Percentiles rank a stretch among this genome's conserved stretches.
phyloP scores from a whole-genome alignment of 2,329 filamentous ascomycete genomes.

The Lachnellula arida region DNA sequence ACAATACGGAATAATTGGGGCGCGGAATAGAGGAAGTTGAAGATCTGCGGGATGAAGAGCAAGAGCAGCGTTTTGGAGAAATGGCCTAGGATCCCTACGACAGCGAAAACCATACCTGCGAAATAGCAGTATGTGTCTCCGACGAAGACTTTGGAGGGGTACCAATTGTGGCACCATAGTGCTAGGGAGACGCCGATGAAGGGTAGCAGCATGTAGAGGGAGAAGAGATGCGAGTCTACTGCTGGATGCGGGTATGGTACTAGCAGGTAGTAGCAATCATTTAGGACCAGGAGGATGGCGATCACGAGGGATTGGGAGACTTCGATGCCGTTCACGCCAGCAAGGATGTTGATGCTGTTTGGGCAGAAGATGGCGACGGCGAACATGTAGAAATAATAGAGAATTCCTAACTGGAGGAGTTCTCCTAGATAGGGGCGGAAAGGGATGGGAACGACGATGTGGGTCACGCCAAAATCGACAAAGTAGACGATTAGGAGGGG shows the following conservation, averaged over 20 bases:
- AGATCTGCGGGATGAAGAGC: constrained; percentile 86
- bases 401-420: constrained; percentile 72
- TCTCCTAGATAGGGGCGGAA: constrained; percentile 76
- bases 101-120: constrained; percentile 97
- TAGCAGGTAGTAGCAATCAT: constrained; percentile 83
- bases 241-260: constrained; percentile 85
- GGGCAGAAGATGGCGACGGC: constrained; percentile 95
- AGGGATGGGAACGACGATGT: constrained; percentile 84
- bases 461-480: constrained; percentile 96
- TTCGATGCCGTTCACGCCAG: constrained; percentile 97
- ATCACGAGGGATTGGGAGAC: constrained; percentile 92
- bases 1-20: constrained; percentile 89
- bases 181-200: constrained; percentile 91
- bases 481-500: constrained; percentile 96
- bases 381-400: constrained; percentile 98
- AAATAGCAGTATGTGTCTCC: constrained; percentile 99
- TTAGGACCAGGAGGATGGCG: constrained; percentile 74
- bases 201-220: constrained; percentile 86
- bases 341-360: constrained; percentile 99
- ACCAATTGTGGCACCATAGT: constrained; percentile 90
- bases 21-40: constrained; percentile 92
- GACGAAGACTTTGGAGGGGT: constrained; percentile 89
- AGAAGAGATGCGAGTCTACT: constrained; percentile 93
- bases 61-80: constrained; percentile 96
- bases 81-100: constrained; percentile 93